Conservation (phyloP, 345 rosid species). For the Luvunga scandens region DNA sequence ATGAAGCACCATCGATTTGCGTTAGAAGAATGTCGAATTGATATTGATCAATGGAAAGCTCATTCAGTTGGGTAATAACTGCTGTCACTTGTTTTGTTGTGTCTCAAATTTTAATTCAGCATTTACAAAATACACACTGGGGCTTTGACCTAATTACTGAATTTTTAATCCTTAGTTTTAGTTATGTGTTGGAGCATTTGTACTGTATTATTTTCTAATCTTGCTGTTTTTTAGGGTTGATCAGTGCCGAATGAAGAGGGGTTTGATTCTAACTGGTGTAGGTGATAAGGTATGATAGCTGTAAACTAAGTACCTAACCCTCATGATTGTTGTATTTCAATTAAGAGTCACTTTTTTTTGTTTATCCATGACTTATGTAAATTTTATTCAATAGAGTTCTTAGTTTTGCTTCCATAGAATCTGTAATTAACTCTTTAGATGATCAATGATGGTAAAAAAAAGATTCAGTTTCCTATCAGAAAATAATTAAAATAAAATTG, state of each 20-base stretch:
- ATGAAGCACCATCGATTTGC: slow-evolving; percentile 58
- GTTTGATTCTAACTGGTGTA: slow-evolving; percentile 83
- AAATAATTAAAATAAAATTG: too few species aligned
- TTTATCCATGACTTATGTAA: background rate
- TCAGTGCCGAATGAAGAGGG: slow-evolving; percentile 83
- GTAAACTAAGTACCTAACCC: background rate
- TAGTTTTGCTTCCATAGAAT: background rate
- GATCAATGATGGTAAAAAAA: background rate
- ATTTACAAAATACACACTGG: background rate
- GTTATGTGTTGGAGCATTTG: background rate
- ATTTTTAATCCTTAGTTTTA: background rate
- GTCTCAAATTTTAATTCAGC: background rate
- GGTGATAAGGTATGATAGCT: slow-evolving; percentile 73
- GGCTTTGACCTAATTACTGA: background rate
- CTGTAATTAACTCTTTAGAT: background rate
- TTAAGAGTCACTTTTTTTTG: background rate
- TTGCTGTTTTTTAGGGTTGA: slow-evolving; percentile 51
- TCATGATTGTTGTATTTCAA: background rate
- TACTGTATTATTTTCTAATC: slow-evolving; percentile 9
- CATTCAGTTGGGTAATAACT: slow-evolving; percentile 59
- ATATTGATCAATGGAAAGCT: slow-evolving; percentile 74
- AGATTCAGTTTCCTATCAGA: too few species aligned
- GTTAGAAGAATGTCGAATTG: slow-evolving; percentile 44
- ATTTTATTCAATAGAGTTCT: background rate
- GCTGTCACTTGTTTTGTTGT: too few species aligned